Base-by-base conservation (phyloP, 768 basidiomycete genomes). In the Kwoniella sp. region DNA sequence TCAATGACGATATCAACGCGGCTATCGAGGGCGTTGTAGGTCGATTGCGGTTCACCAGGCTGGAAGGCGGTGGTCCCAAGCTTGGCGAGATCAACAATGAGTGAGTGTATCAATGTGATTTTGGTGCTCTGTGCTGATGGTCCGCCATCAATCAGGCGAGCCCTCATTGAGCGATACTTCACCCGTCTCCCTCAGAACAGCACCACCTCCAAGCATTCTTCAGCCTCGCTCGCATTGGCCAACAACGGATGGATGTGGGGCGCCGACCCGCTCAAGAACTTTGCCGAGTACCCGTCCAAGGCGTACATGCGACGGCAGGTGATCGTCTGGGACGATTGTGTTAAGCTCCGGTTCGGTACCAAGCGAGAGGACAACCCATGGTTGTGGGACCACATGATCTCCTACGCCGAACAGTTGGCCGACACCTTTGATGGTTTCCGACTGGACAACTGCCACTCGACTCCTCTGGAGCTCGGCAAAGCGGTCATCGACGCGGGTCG, bases 171-270 rank as follows among this genome's bases (percentile, higher is more conserved):
- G 67, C 75, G 80, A 3, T 96, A 96, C 77, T 99, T 99, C 75
- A 96, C 91, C 1, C 85, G 90, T 22, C 73, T 96, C 11, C 78
- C 77, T 58, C 32, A 80, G 22, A 78, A 77, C 56, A 57, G 51
- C 11, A 64, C 57, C 4, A 79, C 79, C 0, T 47, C 67, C 26
- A 79, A 79, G 56, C 77, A 78, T 46, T 77, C 82, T 41, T 76
- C 79, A 4, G 57, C 65, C 14, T 77, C 80, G 12, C 87, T 90
- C 67, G 85, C 87, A 2, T 77, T 99, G 25, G 95, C 93, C 5
- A 96, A 98, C 75, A 99, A 99, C 69, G 95, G 95, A 2, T 99
- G 95, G 95, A 90, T 99, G 60, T 99, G 95, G 93, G 77, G 85
- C 59, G 92, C 93, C 2, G 85, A 99, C 68, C 93, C 95, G 0